Evolutionary conservation across 1,139 yeast genomes (phyloP).

Genomic region (Yamadazyma spencermartinsiae): DNA sequence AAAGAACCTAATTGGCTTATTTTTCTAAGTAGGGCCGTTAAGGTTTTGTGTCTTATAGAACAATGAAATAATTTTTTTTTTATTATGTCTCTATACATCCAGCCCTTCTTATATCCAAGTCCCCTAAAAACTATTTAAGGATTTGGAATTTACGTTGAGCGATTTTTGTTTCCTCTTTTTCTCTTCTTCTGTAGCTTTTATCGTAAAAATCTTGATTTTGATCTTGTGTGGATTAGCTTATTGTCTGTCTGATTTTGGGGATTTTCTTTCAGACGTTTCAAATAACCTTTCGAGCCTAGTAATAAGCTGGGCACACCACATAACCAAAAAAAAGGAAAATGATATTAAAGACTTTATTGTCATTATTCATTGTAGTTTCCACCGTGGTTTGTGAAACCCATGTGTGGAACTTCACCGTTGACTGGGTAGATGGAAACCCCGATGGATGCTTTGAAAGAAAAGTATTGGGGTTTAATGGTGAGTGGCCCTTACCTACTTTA

Average conservation of each 20-base stretch:
- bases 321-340: conserved; percentile 3
- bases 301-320: neutral
- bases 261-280: neutral
- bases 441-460: conserved; percentile 53
- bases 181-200: conserved; percentile 2
- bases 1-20: neutral
- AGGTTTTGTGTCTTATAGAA: neutral
- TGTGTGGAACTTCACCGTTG: conserved; percentile 51
- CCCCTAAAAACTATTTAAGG: conserved; percentile 1
- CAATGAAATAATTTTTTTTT: neutral
- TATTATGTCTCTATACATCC: neutral
- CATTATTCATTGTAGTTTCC: conserved; percentile 9
- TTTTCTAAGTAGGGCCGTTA: neutral
- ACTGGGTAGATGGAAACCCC: conserved; percentile 57
- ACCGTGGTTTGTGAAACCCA: conserved; percentile 45
- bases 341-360: conserved; percentile 11
- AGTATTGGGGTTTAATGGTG: conserved; percentile 66
- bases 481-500: conserved; percentile 75
- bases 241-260: neutral
- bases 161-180: conserved; percentile 5
- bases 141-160: conserved; percentile 2
- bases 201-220: conserved; percentile 1
- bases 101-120: neutral
- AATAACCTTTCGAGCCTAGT: neutral
- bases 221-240: neutral